phyloP scores from a whole-genome alignment of 371 early-diverging fungal genomes.

The Zychaea mexicana region DNA sequence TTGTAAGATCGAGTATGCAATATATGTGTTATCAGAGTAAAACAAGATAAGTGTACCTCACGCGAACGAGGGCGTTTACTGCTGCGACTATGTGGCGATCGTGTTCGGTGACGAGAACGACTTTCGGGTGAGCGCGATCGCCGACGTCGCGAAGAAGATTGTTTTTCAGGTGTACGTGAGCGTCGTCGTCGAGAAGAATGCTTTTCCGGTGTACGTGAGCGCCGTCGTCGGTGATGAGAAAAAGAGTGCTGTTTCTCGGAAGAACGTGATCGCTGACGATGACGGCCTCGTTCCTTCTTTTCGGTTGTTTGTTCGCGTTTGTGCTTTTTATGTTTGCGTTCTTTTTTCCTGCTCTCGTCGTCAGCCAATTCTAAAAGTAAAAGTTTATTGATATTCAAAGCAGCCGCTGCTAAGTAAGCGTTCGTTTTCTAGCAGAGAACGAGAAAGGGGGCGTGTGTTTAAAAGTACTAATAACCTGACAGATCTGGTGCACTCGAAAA shows the following conservation, averaged over 20 bases:
- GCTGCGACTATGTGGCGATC: neutral
- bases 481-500: constrained; percentile 44
- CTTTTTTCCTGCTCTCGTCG: constrained; percentile 1
- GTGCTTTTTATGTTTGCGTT: constrained; percentile 13
- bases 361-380: constrained; percentile 1
- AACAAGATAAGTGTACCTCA: neutral
- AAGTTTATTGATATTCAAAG: neutral
- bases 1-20: neutral
- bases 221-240: neutral
- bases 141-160: neutral
- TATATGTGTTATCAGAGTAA: neutral
- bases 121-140: neutral
- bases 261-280: neutral
- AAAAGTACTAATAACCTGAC: too few relatives aligned
- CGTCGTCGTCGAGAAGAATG: neutral
- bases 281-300: constrained; percentile 1
- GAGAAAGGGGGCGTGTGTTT: too few relatives aligned
- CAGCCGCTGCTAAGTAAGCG: neutral
- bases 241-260: neutral
- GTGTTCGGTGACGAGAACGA: neutral
- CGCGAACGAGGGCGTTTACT: neutral
- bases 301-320: constrained; percentile 11
- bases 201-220: neutral
- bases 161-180: neutral
- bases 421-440: too few relatives aligned